A percentile compares a stretch with the other conserved stretches of the same genome.
These are phyloP conservation scores for Tetrastigma voinierianum DNA, from an alignment of 164 flowering plant genomes.

Conservation along the genomic window DNA sequence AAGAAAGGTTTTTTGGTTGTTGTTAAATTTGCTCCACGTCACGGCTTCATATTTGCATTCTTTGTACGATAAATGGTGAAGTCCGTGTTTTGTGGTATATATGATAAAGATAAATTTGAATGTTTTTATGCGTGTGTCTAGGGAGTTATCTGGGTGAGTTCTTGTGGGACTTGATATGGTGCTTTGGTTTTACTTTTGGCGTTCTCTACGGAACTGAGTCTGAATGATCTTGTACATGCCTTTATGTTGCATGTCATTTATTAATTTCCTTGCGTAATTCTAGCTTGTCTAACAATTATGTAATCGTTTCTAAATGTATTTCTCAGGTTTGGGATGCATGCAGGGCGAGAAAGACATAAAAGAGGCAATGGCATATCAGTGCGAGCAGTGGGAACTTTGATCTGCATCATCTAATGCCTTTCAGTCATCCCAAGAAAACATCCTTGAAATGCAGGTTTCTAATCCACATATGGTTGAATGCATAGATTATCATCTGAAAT, in stretches of 20 bases:
- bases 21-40: too few relatives aligned
- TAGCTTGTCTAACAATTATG: constrained; percentile 51
- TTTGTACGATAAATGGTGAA: too few relatives aligned
- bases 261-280: constrained; percentile 2
- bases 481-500: constrained; percentile 21
- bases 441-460: constrained; percentile 15
- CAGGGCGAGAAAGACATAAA: constrained; percentile 58
- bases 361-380: constrained; percentile 51
- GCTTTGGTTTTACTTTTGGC: too few relatives aligned
- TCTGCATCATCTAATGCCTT: constrained; percentile 24
- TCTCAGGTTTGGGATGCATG: constrained; percentile 66
- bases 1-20: too few relatives aligned
- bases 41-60: too few relatives aligned
- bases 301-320: constrained; percentile 44
- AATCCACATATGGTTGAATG: constrained; percentile 3
- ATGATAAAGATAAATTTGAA: too few relatives aligned
- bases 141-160: too few relatives aligned
- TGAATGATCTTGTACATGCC: too few relatives aligned
- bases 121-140: too few relatives aligned
- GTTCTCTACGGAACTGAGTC: too few relatives aligned
- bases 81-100: too few relatives aligned
- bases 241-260: background rate
- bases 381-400: constrained; percentile 56
- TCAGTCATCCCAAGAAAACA: constrained; percentile 27
- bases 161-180: too few relatives aligned